Evolutionary conservation across 768 basidiomycete genomes (phyloP), one percentile per base, ranked within the genome.

Genomic region (Mycena kentingensis): DNA sequence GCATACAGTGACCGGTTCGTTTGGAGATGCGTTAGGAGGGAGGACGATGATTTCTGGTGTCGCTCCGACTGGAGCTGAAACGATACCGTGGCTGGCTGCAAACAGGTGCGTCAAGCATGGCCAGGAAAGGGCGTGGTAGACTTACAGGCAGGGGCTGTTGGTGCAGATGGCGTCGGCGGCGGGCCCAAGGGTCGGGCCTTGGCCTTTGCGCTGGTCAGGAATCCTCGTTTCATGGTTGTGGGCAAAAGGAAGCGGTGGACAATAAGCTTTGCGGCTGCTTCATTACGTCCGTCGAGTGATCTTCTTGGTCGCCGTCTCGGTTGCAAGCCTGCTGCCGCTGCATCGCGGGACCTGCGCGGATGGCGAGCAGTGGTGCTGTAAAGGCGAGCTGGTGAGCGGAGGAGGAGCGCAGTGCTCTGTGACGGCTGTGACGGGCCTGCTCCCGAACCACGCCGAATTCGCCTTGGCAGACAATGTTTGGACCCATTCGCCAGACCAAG

Each of bases 181-280:
- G 24, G 12, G 18, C 41, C 37, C 11, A 38, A 21, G 8, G 13
- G 37, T 8, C 11, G 21, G 21, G 41, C 41, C 41, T 42, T 42
- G 21, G 41, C 22, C 21, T 42, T 42, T 4, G 26, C 21, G 29
- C 29, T 46, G 44, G 28, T 46, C 16, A 46, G 29, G 19, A 46
- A 46, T 5, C 44, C 44, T 5, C 44, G 44, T 21, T 46, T 46
- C 44, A 46, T 46, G 44, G 44, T 32, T 16, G 44, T 15, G 26
- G 42, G 21, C 5, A 24, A 12, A 44, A 12, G n/a, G n/a, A 13
- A 18, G 37, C 13, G 37, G 37, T n/a, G n/a, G 32, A 34, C 32
- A 34, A 34, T 11, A 34, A 11, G 19, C 13, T 19, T 7, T 38
- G n/a, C n/a, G n/a, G n/a, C 37, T 11, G 21, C 8, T 38, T 13